Conservation (phyloP, 2,329 filamentous ascomycete species). For the Pyrenophora seminiperda region DNA sequence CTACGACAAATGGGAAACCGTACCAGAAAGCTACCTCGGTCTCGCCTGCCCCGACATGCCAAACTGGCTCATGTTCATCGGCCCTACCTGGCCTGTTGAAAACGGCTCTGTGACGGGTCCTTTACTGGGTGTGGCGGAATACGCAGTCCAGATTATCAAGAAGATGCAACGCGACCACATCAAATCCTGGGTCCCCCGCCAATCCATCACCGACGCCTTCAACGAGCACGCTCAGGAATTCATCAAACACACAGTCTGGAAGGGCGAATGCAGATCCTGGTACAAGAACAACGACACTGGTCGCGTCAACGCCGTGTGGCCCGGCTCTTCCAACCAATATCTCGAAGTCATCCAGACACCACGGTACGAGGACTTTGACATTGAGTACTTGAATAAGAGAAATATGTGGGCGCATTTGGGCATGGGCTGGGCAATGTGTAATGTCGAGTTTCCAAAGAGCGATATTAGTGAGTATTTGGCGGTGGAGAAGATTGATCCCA, state of each 20-base stretch:
- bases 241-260: conserved; percentile 58
- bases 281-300: conserved; percentile 53
- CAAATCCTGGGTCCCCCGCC: conserved; percentile 48
- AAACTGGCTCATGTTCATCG: conserved; percentile 51
- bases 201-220: conserved; percentile 51
- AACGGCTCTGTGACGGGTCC: conserved; percentile 55
- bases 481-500: conserved; percentile 51
- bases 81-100: conserved; percentile 52
- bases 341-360: conserved; percentile 46
- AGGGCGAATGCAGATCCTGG: conserved; percentile 52
- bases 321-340: conserved; percentile 58
- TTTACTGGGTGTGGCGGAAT: conserved; percentile 47
- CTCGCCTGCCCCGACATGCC: conserved; percentile 52
- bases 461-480: conserved; percentile 50
- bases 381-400: conserved; percentile 47
- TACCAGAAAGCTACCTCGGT: conserved; percentile 50
- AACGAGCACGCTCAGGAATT: conserved; percentile 54
- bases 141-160: conserved; percentile 51
- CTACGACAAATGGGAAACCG: conserved; percentile 49
- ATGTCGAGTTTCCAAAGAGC: conserved; percentile 26
- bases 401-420: conserved; percentile 52
- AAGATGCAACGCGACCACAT: conserved; percentile 56
- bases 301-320: conserved; percentile 53
- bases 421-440: conserved; percentile 47
- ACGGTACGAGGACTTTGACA: conserved; percentile 53